Evolutionary conservation across 169 alveolate species (phyloP), one percentile per base, ranked within the genome.

Genomic region (Plasmodium malariae): DNA sequence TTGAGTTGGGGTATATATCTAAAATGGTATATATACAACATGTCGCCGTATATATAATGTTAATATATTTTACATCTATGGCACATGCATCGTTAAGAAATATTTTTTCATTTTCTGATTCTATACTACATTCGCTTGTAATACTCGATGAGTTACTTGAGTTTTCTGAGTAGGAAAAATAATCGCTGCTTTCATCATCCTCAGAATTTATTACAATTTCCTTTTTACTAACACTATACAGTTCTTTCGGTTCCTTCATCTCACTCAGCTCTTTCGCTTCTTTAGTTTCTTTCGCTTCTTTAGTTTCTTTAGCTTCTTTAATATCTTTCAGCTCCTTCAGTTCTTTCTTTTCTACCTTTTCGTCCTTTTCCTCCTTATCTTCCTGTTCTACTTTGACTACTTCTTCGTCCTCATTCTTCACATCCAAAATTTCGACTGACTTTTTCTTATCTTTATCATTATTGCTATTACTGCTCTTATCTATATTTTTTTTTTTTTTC

Each of bases 41-140:
- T 2, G 92, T 86, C n/a, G 92, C 92, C 2, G 87, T 86, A 36
- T 86, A 86, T 37, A 86, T 86, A 3, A 86, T 86, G 43, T 69
- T 86, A 48, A 70, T 70, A 49, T 63, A 86, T 86, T 86, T 86
- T 62, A 55, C 87, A 70, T 86, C 87, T 43, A 70, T 59, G 30
- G 68, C 74, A 48, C 69, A 65, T 45, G 69, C 73, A 37, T 86
- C 87, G 63, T 48, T 60, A 1, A 70, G 24, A 59, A 69, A 86
- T 4, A 28, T n/a, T 37, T 86, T 55, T 45, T 86, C 92, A n/a
- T 68, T 59, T 1, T 86, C 87, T 19, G 45, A 72, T 32, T 70
- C 67, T 49, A 45, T 21, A 28, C 78, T 78, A n/a, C 87, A 43
- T 68, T 67, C 90, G 26, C 92, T 69, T 51, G 86, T 69, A 19